A percentile compares a stretch with the other conserved stretches of the same genome.
These are phyloP conservation scores for Lagerstroemia speciosa DNA, from an alignment of 345 rosid genomes.

Conservation along the genomic window DNA sequence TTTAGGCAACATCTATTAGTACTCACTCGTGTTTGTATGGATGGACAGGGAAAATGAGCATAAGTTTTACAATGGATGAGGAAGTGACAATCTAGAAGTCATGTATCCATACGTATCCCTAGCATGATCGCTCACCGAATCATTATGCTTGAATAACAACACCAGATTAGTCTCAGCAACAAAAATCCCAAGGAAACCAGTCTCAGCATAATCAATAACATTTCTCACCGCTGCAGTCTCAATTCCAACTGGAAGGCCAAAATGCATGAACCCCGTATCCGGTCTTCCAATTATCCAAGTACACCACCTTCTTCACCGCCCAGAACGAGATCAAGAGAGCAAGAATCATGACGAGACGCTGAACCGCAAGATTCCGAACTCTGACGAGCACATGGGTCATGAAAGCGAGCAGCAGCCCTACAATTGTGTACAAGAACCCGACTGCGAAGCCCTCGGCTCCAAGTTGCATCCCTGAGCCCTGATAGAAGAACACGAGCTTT, in stretches of 20 bases:
- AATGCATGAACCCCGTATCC: conserved; percentile 68
- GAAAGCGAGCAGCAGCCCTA: conserved; percentile 60
- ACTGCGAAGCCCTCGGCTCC: conserved; percentile 83
- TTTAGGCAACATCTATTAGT: neutral
- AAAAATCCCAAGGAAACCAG: neutral
- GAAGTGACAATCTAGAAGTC: neutral
- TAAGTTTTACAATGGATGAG: neutral
- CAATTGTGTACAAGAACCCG: conserved; percentile 69
- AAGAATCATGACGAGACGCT: conserved; percentile 44
- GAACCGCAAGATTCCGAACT: conserved; percentile 37
- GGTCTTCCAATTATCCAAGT: conserved; percentile 88
- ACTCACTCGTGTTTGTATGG: neutral
- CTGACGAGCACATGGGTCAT: conserved; percentile 54
- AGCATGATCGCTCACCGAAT: neutral
- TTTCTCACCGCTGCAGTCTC: neutral
- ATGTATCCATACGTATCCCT: neutral
- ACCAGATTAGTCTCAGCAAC: neutral
- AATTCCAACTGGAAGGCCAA: conserved; percentile 62
- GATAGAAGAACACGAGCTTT: conserved; percentile 65
- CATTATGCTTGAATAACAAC: neutral
- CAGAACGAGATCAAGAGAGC: conserved; percentile 52
- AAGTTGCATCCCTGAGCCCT: conserved; percentile 83
- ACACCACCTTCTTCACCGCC: conserved; percentile 65
- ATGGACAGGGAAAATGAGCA: neutral
- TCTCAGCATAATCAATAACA: neutral